Percentiles rank a stretch among this genome's conserved stretches.
These are phyloP conservation scores for Westerdykella aurantiaca DNA, from an alignment of 2,329 filamentous ascomycete species.

Conservation along the genomic window DNA sequence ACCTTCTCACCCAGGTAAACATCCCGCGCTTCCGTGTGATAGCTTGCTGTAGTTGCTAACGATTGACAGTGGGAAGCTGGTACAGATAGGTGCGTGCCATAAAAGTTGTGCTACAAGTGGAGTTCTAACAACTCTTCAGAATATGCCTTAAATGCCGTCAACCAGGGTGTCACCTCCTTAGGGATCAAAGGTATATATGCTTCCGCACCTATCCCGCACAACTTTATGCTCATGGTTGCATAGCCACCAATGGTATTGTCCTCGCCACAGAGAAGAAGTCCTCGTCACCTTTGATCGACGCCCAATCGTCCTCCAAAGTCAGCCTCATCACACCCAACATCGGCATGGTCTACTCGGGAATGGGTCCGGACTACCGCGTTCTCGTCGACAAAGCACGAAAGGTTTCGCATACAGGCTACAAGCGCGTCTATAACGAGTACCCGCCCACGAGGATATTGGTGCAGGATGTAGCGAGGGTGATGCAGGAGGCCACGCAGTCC, in stretches of 20 bases:
- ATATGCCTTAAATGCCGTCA: conserved; percentile 98
- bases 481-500: conserved; percentile 98
- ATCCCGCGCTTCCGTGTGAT: conserved; percentile 7
- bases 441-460: conserved; percentile 99
- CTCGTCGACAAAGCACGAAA: conserved; percentile 97
- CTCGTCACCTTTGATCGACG: conserved; percentile 92
- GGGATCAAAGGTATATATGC: conserved; percentile 80
- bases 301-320: conserved; percentile 92
- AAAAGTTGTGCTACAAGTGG: conserved; percentile 1
- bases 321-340: conserved; percentile 98
- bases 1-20: conserved; percentile 98
- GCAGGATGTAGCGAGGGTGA: conserved; percentile 93
- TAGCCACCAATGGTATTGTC: conserved; percentile 97
- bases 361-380: conserved; percentile 97
- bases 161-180: conserved; percentile 96
- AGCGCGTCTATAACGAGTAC: conserved; percentile 99
- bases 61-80: conserved; percentile 79
- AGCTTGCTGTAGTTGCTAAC: conserved; percentile 42
- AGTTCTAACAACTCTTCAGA: conserved; percentile 52
- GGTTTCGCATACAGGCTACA: conserved; percentile 96
- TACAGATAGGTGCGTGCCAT: conserved; percentile 74
- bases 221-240: conserved; percentile 4
- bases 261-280: conserved; percentile 99
- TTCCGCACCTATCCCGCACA: background rate
- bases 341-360: conserved; percentile 98